Evolutionary conservation across 768 basidiomycete genomes (phyloP), one percentile per base, ranked within the genome.

Genomic region (Pholiota molesta): DNA sequence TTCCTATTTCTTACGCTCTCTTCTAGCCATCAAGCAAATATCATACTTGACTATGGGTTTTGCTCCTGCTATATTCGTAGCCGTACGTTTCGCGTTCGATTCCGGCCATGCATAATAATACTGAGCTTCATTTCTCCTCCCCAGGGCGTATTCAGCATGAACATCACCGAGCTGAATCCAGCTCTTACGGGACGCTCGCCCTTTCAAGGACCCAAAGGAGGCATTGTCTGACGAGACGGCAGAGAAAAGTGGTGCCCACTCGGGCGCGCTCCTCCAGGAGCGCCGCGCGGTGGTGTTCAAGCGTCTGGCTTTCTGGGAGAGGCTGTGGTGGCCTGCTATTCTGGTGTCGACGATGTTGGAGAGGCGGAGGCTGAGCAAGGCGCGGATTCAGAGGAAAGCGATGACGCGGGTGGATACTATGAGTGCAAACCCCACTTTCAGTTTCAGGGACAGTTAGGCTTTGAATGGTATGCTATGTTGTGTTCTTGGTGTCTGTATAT

Each of bases 1-100:
- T 1, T n/a, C n/a, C n/a, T 23, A 8, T 14, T 31, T 13, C 26
- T 21, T 7, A 59, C 19, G 33, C 39, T 42, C 9, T 52, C n/a
- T n/a, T n/a, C 37, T 33, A 77, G 81, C 79, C 17, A 81, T 83
- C 77, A 82, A 82, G 60, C 77, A 85, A 57, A 81, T 88, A 33
- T 79, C 84, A 0, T 86, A 85, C 62, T 72, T 88, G 1, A 84
- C 86, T 0, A 87, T 87, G 84, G 68, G 86, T n/a, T 88, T 87
- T 69, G 73, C 88, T 10, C 86, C 87, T 0, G 81, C 83, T 2
- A 79, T 80, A 14, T 83, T 88, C 52, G 71, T 76, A 33, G 79
- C 79, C 8, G 79, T 81, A 66, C 55, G 75, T 71, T n/a, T 14
- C 52, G n/a, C 29, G 17, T 51, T 26, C 21, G 10, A 2, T 57